Percentiles rank a stretch among this genome's conserved stretches.
Evolutionary conservation across 805 yeast genomes (phyloP).

Genomic region (Starmerella scarabaei): DNA sequence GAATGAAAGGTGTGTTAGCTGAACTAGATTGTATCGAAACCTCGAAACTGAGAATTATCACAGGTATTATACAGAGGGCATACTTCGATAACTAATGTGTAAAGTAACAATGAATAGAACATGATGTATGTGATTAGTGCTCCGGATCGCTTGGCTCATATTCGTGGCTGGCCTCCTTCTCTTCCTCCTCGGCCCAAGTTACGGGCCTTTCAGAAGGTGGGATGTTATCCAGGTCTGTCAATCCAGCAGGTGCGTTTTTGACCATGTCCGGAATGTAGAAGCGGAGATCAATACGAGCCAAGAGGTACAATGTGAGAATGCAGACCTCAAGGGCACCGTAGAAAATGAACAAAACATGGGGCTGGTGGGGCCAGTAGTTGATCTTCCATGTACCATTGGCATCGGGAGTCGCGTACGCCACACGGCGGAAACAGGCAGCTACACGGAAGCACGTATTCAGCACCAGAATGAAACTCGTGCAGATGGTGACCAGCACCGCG

Average conservation of each 20-base stretch:
- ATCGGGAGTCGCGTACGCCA: slow-evolving; percentile 2
- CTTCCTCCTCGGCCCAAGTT: slow-evolving; percentile 5
- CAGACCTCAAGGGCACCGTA: slow-evolving; percentile 58
- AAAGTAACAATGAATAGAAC: too few species aligned
- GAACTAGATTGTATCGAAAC: too few species aligned
- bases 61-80: too few species aligned
- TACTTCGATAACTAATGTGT: too few species aligned
- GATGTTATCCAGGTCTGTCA: neutral
- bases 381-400: slow-evolving; percentile 10
- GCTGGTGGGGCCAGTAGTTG: slow-evolving; percentile 36
- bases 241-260: slow-evolving; percentile 2
- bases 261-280: slow-evolving; percentile 61
- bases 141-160: too few species aligned
- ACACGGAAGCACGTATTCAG: slow-evolving; percentile 25
- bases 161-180: slow-evolving; percentile 1
- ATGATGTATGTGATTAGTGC: too few species aligned
- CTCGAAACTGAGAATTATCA: too few species aligned
- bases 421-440: slow-evolving; percentile 24
- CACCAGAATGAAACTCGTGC: slow-evolving; percentile 18
- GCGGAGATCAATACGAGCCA: slow-evolving; percentile 62
- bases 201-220: slow-evolving; percentile 7
- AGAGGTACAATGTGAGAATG: slow-evolving; percentile 42
- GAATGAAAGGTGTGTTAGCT: too few species aligned
- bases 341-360: slow-evolving; percentile 49
- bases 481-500: slow-evolving; percentile 31